These are phyloP conservation scores for Lavandula angustifolia DNA, from an alignment of 257 asterid species.

Conservation along the genomic window DNA sequence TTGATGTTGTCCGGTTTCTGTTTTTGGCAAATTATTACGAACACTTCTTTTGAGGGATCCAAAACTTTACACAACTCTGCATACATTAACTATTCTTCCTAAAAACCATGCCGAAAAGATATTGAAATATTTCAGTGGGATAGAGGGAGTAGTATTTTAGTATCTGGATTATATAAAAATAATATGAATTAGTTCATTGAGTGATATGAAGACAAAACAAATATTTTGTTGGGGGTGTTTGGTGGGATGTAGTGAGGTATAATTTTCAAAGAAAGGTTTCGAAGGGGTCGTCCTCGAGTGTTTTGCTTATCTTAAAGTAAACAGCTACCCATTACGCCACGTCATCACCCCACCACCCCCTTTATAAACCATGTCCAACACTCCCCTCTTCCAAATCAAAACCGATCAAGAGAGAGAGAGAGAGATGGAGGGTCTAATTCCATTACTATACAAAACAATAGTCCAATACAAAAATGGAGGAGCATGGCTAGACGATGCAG, in stretches of 20 bases:
- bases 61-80: too few species aligned
- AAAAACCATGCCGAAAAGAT: too few species aligned
- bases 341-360: slow-evolving; percentile 38
- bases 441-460: slow-evolving; percentile 74
- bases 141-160: too few species aligned
- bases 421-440: slow-evolving; percentile 80
- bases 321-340: slow-evolving; percentile 63
- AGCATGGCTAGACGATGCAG: slow-evolving; percentile 56
- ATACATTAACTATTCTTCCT: too few species aligned
- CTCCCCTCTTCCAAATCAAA: slow-evolving; percentile 19
- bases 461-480: slow-evolving; percentile 69
- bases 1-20: too few species aligned
- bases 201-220: too few species aligned
- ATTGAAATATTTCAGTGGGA: too few species aligned
- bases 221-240: slow-evolving; percentile 24
- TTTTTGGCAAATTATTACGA: too few species aligned
- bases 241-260: slow-evolving; percentile 52
- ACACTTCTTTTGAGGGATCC: too few species aligned
- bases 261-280: slow-evolving; percentile 43
- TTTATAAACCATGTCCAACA: slow-evolving; percentile 33
- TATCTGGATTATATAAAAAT: too few species aligned
- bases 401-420: neutral
- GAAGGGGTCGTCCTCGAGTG: slow-evolving; percentile 33
- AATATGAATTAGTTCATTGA: too few species aligned
- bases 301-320: slow-evolving; percentile 43